These are phyloP conservation scores for Fusarium poae DNA, from an alignment of 2,329 filamentous ascomycete species.

Conservation along the genomic window DNA sequence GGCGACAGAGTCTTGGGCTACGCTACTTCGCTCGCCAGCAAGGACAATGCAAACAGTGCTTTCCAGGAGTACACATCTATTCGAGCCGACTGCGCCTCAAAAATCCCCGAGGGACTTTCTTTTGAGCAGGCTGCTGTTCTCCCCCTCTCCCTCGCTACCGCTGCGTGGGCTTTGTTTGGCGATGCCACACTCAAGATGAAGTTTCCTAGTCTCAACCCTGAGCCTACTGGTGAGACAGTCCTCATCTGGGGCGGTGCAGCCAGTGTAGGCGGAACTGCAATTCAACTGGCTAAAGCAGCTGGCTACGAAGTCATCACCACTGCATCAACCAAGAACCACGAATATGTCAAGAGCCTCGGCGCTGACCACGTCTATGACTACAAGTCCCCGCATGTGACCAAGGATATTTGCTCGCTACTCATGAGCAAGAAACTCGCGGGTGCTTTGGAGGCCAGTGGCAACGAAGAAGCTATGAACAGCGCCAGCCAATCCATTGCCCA, in stretches of 20 bases:
- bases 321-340: slow-evolving; percentile 59
- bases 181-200: slow-evolving; percentile 20
- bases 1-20: slow-evolving; percentile 45
- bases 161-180: slow-evolving; percentile 42
- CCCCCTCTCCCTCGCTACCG: slow-evolving; percentile 41
- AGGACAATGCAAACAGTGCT: slow-evolving; percentile 39
- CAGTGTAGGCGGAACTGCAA: slow-evolving; percentile 59
- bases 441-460: slow-evolving; percentile 25
- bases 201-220: slow-evolving; percentile 9
- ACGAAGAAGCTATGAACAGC: slow-evolving; percentile 14
- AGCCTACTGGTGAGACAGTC: slow-evolving; percentile 7
- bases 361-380: slow-evolving; percentile 62
- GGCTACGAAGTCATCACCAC: slow-evolving; percentile 62
- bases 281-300: slow-evolving; percentile 60
- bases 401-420: slow-evolving; percentile 29
- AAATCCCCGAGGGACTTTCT: slow-evolving; percentile 36
- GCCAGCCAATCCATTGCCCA: slow-evolving; percentile 17
- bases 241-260: slow-evolving; percentile 64
- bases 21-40: slow-evolving; percentile 51
- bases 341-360: slow-evolving; percentile 58
- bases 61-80: slow-evolving; percentile 41
- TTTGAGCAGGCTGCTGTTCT: slow-evolving; percentile 44
- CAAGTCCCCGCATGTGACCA: slow-evolving; percentile 45
- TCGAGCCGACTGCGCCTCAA: slow-evolving; percentile 23
- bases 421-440: slow-evolving; percentile 15